Evolutionary conservation across 2,329 filamentous ascomycete species (phyloP), one percentile per base, ranked within the genome.

Genomic region (Lasiodiplodia sp.): DNA sequence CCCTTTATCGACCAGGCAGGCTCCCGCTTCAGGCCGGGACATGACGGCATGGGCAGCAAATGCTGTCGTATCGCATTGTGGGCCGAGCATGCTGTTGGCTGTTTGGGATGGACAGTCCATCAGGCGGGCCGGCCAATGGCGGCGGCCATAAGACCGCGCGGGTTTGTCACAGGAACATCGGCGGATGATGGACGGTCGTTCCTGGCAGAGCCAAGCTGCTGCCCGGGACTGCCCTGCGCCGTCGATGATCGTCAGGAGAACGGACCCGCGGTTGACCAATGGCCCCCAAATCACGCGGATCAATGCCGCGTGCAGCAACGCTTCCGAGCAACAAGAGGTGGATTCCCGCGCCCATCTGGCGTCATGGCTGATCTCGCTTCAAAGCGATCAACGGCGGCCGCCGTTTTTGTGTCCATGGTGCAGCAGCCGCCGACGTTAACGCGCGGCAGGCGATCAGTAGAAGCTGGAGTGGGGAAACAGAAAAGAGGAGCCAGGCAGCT

Each of bases 301-400:
- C 60, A 52, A 10, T 4, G 18, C 60, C 18, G 18, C 18, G 16
- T 38, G 37, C 37, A 52, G 60, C 28, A 64, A 34, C 44, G 47
- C 60, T 52, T 52, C 44, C 60, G 60, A 51, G 40, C 18, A 6
- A 28, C 28, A 28, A 18, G 14, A 18, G 23, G 31, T n/a, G 38
- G 40, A 16, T 7, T 60, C 56, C 56, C 37, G 37, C 56, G 4
- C 12, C 12, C 56, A 7, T 25, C 23, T 44, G 56, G 18, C 60
- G 60, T 52, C 60, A 52, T 52, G 25, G 57, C 10, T 52, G 60
- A 64, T 64, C 60, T 37, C 60, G 58, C 58, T 49, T 47, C 25
- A 25, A 31, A 31, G 3, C 11, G 47, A 64, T 63, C 58, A 37
- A 12, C 40, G 40, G 18, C 21, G 38, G 14, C 56, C 28, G 55